These are phyloP conservation scores for Strobilomyces echinocephalus DNA, from an alignment of 768 basidiomycete genomes.

Conservation along the genomic window DNA sequence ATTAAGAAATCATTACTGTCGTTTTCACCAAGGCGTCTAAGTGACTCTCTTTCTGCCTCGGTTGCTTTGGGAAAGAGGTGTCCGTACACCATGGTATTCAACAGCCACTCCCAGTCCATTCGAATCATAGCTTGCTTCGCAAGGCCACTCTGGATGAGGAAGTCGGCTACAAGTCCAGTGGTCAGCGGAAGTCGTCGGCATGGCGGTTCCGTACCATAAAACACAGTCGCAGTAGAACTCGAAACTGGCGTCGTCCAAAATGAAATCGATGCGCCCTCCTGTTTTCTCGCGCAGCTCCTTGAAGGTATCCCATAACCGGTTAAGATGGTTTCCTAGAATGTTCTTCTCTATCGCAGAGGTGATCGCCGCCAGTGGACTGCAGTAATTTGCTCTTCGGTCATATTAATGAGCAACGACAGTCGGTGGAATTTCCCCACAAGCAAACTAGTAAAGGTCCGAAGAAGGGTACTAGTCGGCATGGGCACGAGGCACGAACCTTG, in stretches of 20 bases:
- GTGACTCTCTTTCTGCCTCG: conserved; percentile 75
- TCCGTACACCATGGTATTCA: conserved; percentile 85
- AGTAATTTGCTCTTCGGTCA: conserved; percentile 96
- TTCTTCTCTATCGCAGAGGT: conserved; percentile 92
- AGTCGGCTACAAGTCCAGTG: conserved; percentile 65
- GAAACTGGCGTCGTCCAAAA: conserved; percentile 80
- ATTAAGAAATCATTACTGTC: conserved; percentile 17
- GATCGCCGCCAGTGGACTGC: conserved; percentile 96
- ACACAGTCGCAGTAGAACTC: conserved; percentile 87
- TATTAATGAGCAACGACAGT: conserved; percentile 93
- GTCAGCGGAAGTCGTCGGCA: background rate
- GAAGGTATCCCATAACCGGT: conserved; percentile 68
- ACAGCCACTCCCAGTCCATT: conserved; percentile 91
- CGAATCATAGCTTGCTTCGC: conserved; percentile 77
- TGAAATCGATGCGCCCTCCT: conserved; percentile 72
- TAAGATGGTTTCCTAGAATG: conserved; percentile 83
- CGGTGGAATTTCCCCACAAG: conserved; percentile 96
- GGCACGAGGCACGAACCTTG: conserved; percentile 52
- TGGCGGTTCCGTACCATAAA: conserved; percentile 50
- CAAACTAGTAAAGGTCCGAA: conserved; percentile 53
- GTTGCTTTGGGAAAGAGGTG: conserved; percentile 84
- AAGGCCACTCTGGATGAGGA: conserved; percentile 84
- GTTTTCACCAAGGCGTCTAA: conserved; percentile 79
- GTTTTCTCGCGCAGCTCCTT: conserved; percentile 65
- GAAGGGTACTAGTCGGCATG: background rate